A percentile compares a stretch with the other conserved stretches of the same genome.
phyloP scores from a whole-genome alignment of 176 grass and related monocot species.

The Zea luxurians region DNA sequence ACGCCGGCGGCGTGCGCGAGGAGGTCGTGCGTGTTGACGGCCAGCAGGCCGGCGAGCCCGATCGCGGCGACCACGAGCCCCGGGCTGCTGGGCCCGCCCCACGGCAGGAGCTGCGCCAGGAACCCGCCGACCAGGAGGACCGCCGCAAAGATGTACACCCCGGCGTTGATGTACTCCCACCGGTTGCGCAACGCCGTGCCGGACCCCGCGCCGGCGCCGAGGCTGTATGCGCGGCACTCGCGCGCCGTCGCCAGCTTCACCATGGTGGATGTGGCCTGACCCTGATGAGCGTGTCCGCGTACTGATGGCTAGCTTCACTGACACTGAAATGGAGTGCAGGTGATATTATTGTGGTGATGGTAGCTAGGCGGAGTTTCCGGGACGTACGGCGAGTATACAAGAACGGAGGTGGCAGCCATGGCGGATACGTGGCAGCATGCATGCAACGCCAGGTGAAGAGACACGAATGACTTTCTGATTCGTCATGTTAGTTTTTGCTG shows the following conservation, averaged over 20 bases:
- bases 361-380: background rate
- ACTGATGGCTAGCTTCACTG: background rate
- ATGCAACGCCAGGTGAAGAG: slow-evolving; percentile 47
- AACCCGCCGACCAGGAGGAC: slow-evolving; percentile 56
- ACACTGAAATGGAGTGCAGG: background rate
- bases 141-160: slow-evolving; percentile 57
- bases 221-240: slow-evolving; percentile 68
- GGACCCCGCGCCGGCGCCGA: slow-evolving; percentile 17
- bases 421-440: slow-evolving; percentile 75
- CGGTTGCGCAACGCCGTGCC: slow-evolving; percentile 41
- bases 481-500: background rate
- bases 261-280: slow-evolving; percentile 36
- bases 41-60: slow-evolving; percentile 36
- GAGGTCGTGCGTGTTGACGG: slow-evolving; percentile 72
- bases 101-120: slow-evolving; percentile 46
- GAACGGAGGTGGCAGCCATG: slow-evolving; percentile 1
- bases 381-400: background rate
- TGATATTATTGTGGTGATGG: too few relatives aligned
- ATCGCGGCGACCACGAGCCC: slow-evolving; percentile 51
- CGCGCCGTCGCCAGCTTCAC: slow-evolving; percentile 84
- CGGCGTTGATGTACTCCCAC: slow-evolving; percentile 88
- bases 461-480: background rate
- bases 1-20: slow-evolving; percentile 67
- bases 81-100: slow-evolving; percentile 13
- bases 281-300: too few relatives aligned